phyloP scores from a whole-genome alignment of 179 eudicot species.

The Gypsophila paniculata region DNA sequence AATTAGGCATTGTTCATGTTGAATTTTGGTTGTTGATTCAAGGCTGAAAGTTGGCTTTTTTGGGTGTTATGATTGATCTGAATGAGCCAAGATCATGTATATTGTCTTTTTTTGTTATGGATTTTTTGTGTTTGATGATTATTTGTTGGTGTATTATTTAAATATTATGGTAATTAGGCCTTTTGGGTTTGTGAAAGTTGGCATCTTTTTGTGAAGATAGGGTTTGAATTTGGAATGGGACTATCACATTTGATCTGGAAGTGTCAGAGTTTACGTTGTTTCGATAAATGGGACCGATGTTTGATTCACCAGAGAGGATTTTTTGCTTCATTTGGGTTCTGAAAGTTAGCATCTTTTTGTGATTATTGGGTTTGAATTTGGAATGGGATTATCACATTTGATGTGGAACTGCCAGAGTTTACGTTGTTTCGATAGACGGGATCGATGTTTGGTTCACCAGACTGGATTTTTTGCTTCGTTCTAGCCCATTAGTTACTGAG shows the following conservation, averaged over 20 bases:
- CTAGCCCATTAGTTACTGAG: constrained; percentile 21
- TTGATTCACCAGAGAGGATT: constrained; percentile 22
- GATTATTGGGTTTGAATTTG: constrained; percentile 32
- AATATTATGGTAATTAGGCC: constrained; percentile 7
- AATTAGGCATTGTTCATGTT: constrained; percentile 23
- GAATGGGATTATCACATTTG: constrained; percentile 31
- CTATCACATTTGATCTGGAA: constrained; percentile 21
- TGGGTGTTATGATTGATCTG: constrained; percentile 17
- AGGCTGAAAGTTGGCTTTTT: neutral
- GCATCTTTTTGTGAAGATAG: constrained; percentile 27
- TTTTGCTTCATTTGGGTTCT: constrained; percentile 20
- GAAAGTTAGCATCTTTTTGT: constrained; percentile 24
- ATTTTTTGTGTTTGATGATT: neutral
- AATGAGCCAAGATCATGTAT: constrained; percentile 14
- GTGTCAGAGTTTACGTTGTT: constrained; percentile 17
- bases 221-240: constrained; percentile 40
- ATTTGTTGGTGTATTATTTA: constrained; percentile 14
- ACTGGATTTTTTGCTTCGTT: constrained; percentile 21
- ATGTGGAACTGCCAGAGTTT: constrained; percentile 22
- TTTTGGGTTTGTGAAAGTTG: constrained; percentile 21
- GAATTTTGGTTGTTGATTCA: constrained; percentile 5
- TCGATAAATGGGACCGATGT: constrained; percentile 18
- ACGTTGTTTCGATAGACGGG: constrained; percentile 16
- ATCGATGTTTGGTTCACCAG: constrained; percentile 18
- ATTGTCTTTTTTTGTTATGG: neutral